Evolutionary conservation across 2,329 filamentous ascomycete species (phyloP).

Genomic region (Ophiostoma fasciatum): DNA sequence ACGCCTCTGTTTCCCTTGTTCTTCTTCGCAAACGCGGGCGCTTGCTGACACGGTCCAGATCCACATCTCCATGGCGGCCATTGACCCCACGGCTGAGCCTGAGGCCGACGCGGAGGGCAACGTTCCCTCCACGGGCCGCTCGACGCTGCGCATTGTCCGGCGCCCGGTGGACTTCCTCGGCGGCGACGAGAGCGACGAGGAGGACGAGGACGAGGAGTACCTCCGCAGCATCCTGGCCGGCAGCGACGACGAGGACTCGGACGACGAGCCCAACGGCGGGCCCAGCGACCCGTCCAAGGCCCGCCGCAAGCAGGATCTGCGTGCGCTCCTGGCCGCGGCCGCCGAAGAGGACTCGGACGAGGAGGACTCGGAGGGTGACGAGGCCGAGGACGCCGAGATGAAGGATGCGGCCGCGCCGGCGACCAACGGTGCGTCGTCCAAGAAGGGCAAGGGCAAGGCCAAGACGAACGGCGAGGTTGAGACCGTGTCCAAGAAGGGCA

Average conservation of each 20-base stretch:
- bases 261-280: conserved; percentile 70
- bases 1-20: background rate
- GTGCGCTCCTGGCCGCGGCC: conserved; percentile 60
- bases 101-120: conserved; percentile 50
- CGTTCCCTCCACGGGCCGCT: conserved; percentile 49
- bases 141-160: conserved; percentile 85
- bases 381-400: conserved; percentile 28
- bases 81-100: conserved; percentile 71
- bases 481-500: conserved; percentile 12
- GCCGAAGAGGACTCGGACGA: conserved; percentile 42
- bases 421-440: conserved; percentile 13
- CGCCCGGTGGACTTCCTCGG: conserved; percentile 35
- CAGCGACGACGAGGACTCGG: conserved; percentile 36
- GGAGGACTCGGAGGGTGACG: conserved; percentile 47
- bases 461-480: conserved; percentile 8
- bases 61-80: conserved; percentile 95
- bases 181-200: conserved; percentile 38
- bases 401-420: conserved; percentile 28
- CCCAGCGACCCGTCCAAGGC: conserved; percentile 85
- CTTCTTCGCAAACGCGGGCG: too few relatives aligned
- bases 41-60: conserved; percentile 40
- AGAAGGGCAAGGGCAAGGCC: conserved; percentile 17
- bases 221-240: conserved; percentile 38
- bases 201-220: conserved; percentile 51
- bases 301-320: conserved; percentile 59